Evolutionary conservation across 2,329 filamentous ascomycete genomes (phyloP).

Genomic region (Septoria petroselini): DNA sequence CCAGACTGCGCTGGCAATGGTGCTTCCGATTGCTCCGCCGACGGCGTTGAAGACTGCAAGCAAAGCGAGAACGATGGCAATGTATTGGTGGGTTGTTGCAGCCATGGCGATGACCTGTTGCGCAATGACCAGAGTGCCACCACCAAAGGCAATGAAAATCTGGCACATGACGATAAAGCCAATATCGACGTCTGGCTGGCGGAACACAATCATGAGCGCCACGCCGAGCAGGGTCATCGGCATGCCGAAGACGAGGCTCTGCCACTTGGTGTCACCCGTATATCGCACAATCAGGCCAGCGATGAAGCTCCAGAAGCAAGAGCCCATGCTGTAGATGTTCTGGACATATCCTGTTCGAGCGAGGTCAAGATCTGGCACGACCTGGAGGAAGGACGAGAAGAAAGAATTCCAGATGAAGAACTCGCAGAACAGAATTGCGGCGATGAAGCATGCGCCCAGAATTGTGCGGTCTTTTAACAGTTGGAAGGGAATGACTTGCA

Average conservation of each 20-base stretch:
- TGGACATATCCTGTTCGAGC: conserved; percentile 26
- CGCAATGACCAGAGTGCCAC: conserved; percentile 56
- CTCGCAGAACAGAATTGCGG: conserved; percentile 45
- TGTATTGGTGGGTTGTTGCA: conserved; percentile 37
- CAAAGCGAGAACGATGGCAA: conserved; percentile 30
- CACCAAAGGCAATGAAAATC: conserved; percentile 58
- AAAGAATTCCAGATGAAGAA: conserved; percentile 43
- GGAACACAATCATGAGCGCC: conserved; percentile 34
- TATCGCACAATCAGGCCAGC: conserved; percentile 47
- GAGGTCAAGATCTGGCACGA: conserved; percentile 44
- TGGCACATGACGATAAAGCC: conserved; percentile 55
- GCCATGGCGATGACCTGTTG: conserved; percentile 61
- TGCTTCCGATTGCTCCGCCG: conserved; percentile 55
- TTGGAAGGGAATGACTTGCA: conserved; percentile 56
- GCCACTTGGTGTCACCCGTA: conserved; percentile 51
- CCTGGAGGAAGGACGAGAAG: conserved; percentile 48
- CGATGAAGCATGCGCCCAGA: conserved; percentile 45
- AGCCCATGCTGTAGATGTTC: conserved; percentile 37
- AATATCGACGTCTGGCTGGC: conserved; percentile 41
- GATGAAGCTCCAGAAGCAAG: conserved; percentile 44
- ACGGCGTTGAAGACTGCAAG: conserved; percentile 27
- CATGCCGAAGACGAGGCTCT: conserved; percentile 37
- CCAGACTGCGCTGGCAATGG: conserved; percentile 30
- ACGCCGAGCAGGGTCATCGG: conserved; percentile 31
- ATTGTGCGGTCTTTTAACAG: conserved; percentile 53